Evolutionary conservation across 176 grass and related monocot species (phyloP), one percentile per base, ranked within the genome.

Genomic region (Triticum turgidum): DNA sequence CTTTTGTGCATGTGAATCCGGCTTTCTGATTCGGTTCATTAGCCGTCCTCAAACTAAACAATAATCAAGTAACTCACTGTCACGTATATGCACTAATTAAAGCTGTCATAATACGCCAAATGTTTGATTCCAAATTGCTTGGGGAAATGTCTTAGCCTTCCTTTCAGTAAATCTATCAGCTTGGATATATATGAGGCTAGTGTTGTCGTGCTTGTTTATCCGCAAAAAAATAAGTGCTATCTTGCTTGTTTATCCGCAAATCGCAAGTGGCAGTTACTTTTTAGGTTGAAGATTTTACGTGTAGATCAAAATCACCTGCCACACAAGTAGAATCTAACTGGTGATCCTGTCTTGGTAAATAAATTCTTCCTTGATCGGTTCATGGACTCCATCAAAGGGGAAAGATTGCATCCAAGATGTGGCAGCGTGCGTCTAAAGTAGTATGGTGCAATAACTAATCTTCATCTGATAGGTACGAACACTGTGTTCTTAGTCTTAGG

Each of bases 261-360:
- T 58, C 54, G 18, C 18, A 58, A 76, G 15, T 47, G 54, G 41
- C 45, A 70, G 3, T 3, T 85, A 42, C 85, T 88, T 91, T 88
- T 77, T 91, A 88, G 82, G 89, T 85, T 45, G 15, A 77, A 64
- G 38, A 71, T 85, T 80, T 91, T 81, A 77, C 62, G 11, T 85
- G 85, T 51, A 24, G 85, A 85, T 81, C 11, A 88, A 77, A 85
- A 81, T 21, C 38, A 70, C 47, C 69, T 84, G 69, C 85, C 89
- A 91, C 81, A 49, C 62, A 80, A 76, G 77, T 91, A 77, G 65
- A 81, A 79, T 65, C 64, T 41, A 6, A 73, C 6, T 6, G 4
- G 61, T 11, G n/a, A 34, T 11, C 59, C 14, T 59, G 61, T 62
- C 22, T 5, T 84, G 13, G 6, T 67, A 18, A 44, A 35, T 51